A percentile compares a stretch with the other conserved stretches of the same genome.
Evolutionary conservation across 495 filamentous ascomycete species (phyloP).

Genomic region (Pseudevernia furfuracea): DNA sequence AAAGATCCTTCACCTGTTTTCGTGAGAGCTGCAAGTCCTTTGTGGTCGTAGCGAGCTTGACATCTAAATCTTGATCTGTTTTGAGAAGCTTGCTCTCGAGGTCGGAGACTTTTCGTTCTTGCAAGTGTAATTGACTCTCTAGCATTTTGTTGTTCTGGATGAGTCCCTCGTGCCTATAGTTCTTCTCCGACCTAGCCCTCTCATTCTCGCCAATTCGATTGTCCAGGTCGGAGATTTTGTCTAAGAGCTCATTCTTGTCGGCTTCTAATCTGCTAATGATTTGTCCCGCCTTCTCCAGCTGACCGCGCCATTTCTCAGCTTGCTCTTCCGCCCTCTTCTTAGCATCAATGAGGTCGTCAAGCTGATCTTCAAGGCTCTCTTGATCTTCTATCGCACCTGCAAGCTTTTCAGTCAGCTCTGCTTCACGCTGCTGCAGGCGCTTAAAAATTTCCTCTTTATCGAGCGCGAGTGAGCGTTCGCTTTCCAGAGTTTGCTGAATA

Average conservation of each 20-base stretch:
- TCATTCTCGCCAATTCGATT: conserved; percentile 58
- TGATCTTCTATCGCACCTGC: conserved; percentile 91
- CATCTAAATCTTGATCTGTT: conserved; percentile 79
- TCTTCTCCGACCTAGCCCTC: conserved; percentile 56
- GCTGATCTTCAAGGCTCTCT: conserved; percentile 83
- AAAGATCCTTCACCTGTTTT: conserved; percentile 63
- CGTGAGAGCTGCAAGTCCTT: conserved; percentile 70
- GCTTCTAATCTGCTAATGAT: conserved; percentile 77
- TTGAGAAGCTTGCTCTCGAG: conserved; percentile 77
- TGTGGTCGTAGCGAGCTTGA: conserved; percentile 73
- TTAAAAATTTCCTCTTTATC: conserved; percentile 99
- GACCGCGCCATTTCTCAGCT: conserved; percentile 64
- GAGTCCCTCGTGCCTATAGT: conserved; percentile 62
- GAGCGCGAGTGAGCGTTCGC: conserved; percentile 84
- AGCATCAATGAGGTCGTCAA: conserved; percentile 80
- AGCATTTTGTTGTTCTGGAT: conserved; percentile 83
- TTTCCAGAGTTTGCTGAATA: conserved; percentile 88
- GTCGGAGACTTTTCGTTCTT: conserved; percentile 84
- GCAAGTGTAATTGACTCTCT: conserved; percentile 79
- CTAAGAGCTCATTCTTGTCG: conserved; percentile 68
- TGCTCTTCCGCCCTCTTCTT: conserved; percentile 87
- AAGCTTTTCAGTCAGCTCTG: conserved; percentile 80
- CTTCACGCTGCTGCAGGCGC: conserved; percentile 79
- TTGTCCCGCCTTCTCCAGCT: conserved; percentile 84
- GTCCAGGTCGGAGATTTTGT: conserved; percentile 61